These are phyloP conservation scores for Strobilomyces echinocephalus DNA, from an alignment of 768 basidiomycete species.

Conservation along the genomic window DNA sequence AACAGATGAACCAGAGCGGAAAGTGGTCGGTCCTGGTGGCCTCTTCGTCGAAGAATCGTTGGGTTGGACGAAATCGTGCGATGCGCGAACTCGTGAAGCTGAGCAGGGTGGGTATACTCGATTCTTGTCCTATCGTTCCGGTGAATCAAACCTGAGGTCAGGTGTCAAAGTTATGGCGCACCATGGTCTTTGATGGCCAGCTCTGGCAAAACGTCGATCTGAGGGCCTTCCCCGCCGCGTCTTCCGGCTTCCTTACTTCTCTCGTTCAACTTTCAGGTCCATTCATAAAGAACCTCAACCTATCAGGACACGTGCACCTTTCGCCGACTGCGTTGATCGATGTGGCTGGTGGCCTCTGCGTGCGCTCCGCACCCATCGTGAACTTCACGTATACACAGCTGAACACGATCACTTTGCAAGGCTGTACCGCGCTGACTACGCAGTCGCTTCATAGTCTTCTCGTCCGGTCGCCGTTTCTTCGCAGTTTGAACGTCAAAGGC, in stretches of 20 bases:
- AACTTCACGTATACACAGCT: constrained; percentile 57
- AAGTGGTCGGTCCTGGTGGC: constrained; percentile 64
- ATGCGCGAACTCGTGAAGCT: constrained; percentile 74
- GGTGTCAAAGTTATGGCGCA: constrained; percentile 77
- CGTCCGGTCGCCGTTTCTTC: constrained; percentile 55
- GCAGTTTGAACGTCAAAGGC: constrained; percentile 60
- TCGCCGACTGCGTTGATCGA: constrained; percentile 45
- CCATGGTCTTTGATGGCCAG: constrained; percentile 78
- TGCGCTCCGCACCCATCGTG: constrained; percentile 30
- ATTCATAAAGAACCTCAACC: constrained; percentile 58
- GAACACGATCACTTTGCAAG: constrained; percentile 64
- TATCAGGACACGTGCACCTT: constrained; percentile 57
- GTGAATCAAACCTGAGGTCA: constrained; percentile 31
- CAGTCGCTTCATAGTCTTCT: constrained; percentile 68
- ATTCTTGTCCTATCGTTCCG: constrained; percentile 7
- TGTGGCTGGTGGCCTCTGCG: constrained; percentile 51
- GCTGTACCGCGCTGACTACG: constrained; percentile 63
- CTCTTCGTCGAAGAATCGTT: constrained; percentile 55
- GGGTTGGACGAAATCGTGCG: constrained; percentile 74
- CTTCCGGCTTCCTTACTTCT: constrained; percentile 46
- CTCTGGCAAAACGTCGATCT: constrained; percentile 73
- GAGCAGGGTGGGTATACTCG: constrained; percentile 57
- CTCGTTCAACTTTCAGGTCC: constrained; percentile 55
- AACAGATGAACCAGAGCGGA: constrained; percentile 38
- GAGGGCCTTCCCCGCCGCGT: constrained; percentile 53